These are phyloP conservation scores for Didymella lethalis DNA, from an alignment of 2,329 filamentous ascomycete genomes.

Conservation along the genomic window DNA sequence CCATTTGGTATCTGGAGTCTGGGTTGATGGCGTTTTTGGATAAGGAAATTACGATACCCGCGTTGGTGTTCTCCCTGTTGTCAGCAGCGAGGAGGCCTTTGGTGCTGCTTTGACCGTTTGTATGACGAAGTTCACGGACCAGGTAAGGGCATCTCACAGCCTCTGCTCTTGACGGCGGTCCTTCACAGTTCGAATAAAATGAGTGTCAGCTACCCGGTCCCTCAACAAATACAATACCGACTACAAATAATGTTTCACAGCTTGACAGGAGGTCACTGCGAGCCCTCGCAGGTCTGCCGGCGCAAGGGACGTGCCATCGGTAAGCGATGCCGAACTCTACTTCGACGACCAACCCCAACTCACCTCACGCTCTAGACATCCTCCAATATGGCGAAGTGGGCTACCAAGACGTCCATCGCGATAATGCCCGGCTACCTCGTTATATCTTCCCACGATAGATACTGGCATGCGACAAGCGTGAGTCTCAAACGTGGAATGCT, in stretches of 20 bases:
- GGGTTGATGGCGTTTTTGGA: slow-evolving; percentile 1
- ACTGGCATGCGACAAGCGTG: slow-evolving; percentile 20
- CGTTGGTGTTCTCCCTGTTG: slow-evolving; percentile 9
- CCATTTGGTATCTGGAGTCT: neutral
- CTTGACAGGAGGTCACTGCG: slow-evolving; percentile 6
- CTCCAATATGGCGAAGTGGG: neutral
- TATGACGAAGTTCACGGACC: slow-evolving; percentile 10
- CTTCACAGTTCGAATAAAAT: slow-evolving; percentile 12
- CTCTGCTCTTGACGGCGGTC: slow-evolving; percentile 5
- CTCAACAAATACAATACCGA: slow-evolving; percentile 14
- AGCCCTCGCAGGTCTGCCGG: slow-evolving; percentile 11
- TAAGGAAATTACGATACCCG: neutral
- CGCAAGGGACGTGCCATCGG: slow-evolving; percentile 14
- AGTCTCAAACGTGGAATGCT: slow-evolving; percentile 23
- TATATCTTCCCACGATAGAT: slow-evolving; percentile 17
- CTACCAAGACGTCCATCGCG: neutral
- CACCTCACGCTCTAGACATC: neutral
- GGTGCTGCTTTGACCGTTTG: neutral
- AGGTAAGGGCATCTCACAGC: slow-evolving; percentile 16
- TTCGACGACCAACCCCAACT: slow-evolving; percentile 3
- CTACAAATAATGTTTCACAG: slow-evolving; percentile 9
- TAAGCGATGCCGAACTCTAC: slow-evolving; percentile 14
- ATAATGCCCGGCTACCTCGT: slow-evolving; percentile 2
- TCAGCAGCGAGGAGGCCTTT: slow-evolving; percentile 5
- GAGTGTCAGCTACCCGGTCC: slow-evolving; percentile 5